Evolutionary conservation across 164 flowering plant genomes (phyloP), one percentile per base, ranked within the genome.

Genomic region (Paratinospora sagittata): DNA sequence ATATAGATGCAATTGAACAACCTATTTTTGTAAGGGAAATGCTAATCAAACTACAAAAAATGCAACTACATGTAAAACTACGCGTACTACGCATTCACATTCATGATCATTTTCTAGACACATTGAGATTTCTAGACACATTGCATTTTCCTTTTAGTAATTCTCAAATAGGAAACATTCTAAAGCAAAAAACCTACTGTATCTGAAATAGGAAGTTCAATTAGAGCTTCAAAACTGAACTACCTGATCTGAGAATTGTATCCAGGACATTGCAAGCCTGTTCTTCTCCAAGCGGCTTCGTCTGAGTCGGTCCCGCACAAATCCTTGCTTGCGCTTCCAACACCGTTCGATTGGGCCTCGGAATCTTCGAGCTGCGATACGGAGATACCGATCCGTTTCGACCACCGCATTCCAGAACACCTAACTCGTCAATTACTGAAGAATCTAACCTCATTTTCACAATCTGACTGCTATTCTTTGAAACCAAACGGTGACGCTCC

Each of bases 301-400:
- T 88, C 82, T 88, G 99, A 2, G 89, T 93, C 11, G 99, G 98
- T 0, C 98, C 98, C 17, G 99, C 90, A 78, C 99, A 96, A 72
- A 96, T 92, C 91, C 84, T 89, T 61, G 90, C 82, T 69, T 96
- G 99, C 75, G 99, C 99, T 14, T 91, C 99, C 63, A 89, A 79
- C 75, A 93, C 90, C 34, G 91, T 89, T 81, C 85, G 92, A 73
- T 96, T 96, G 14, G 99, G 97, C 47, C 60, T 73, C 30, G 70
- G 70, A 8, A 73, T 58, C 52, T 67, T 61, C 45, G 30, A 39
- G 41, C 66, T 58, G 6, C 75, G 57, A 73, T 73, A 73, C 2
- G 70, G 23, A 67, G 17, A 55, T 57, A 14, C 66, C 41, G n/a
- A 66, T 57, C 27, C n/a, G 30, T 58, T 73, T 26, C 55, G 63